These are phyloP conservation scores for Durio zibethinus DNA, from an alignment of 345 rosid genomes.

Conservation along the genomic window DNA sequence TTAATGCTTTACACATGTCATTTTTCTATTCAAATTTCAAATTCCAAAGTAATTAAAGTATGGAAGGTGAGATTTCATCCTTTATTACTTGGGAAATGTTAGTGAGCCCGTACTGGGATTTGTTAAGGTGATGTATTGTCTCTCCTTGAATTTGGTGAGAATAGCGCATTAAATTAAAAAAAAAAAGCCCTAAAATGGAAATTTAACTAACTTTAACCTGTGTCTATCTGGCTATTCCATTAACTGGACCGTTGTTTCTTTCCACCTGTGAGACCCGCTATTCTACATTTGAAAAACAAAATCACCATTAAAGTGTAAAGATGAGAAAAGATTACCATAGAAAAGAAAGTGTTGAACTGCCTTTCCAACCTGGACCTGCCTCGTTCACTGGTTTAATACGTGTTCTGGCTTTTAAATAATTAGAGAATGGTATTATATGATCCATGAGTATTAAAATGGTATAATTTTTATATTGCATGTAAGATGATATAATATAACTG, in stretches of 20 bases:
- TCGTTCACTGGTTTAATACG: neutral
- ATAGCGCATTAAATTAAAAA: too few relatives aligned
- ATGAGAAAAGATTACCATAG: neutral
- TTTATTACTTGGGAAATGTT: neutral
- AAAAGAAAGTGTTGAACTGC: neutral
- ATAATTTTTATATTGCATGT: neutral
- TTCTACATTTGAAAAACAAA: neutral
- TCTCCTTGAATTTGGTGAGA: neutral
- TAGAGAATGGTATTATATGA: neutral
- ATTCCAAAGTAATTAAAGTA: neutral
- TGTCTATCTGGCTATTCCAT: neutral
- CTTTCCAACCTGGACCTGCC: neutral
- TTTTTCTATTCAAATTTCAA: neutral
- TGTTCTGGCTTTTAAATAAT: neutral
- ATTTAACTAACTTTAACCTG: neutral
- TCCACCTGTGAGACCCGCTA: neutral
- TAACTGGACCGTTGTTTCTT: neutral
- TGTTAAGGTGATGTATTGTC: neutral
- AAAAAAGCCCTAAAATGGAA: neutral
- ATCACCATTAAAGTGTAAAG: neutral
- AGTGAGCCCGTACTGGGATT: neutral
- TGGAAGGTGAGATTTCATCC: neutral
- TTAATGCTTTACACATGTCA: neutral
- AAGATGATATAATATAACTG: neutral
- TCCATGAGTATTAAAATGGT: neutral